Conservation (phyloP, 225 moss, liverwort and hornwort genomes). For the Pseudoscleropodium purum region DNA sequence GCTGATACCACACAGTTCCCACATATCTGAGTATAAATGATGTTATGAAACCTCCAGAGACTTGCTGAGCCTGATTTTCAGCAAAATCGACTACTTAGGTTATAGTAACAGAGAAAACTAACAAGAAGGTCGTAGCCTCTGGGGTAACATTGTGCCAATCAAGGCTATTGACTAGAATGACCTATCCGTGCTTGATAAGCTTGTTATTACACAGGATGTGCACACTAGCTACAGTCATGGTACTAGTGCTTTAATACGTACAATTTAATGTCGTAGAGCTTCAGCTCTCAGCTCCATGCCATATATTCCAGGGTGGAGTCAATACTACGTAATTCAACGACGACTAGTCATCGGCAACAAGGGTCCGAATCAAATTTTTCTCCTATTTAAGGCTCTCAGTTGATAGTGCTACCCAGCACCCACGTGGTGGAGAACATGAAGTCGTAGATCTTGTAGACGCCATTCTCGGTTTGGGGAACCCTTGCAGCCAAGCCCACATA, state of each 20-base stretch:
- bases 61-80: background rate
- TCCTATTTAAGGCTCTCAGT: background rate
- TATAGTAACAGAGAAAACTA: background rate
- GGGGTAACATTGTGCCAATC: background rate
- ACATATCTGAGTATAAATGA: background rate
- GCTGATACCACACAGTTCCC: background rate
- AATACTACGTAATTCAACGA: background rate
- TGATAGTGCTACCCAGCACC: constrained; percentile 1
- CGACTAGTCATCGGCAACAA: background rate
- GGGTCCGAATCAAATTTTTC: background rate
- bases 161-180: background rate
- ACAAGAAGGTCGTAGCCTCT: background rate
- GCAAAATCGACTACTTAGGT: background rate
- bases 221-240: background rate
- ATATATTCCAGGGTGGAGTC: background rate
- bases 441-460: constrained; percentile 11
- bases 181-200: background rate
- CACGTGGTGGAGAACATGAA: constrained; percentile 8
- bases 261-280: background rate
- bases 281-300: background rate
- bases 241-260: background rate
- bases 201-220: background rate
- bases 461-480: background rate
- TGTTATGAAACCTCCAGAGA: background rate
- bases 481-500: constrained; percentile 15